These are phyloP conservation scores for Sclerotinia minor DNA, from an alignment of 2,329 filamentous ascomycete species.

Conservation along the genomic window DNA sequence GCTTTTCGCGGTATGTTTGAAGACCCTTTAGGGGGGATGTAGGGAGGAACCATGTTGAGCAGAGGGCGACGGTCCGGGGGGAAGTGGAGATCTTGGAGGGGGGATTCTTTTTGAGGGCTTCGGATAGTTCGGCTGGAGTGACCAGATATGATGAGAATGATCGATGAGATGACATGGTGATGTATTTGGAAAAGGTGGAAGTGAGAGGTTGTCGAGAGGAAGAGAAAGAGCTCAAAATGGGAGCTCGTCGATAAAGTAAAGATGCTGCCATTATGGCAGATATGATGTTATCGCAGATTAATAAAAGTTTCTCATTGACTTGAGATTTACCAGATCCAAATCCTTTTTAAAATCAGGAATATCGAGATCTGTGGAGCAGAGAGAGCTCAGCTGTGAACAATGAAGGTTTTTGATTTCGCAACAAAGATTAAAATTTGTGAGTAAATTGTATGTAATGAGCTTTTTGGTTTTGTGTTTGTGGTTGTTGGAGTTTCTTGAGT, in stretches of 20 bases:
- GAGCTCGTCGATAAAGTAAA: slow-evolving; percentile 31
- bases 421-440: slow-evolving; percentile 6
- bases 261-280: slow-evolving; percentile 38
- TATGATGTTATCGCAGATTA: slow-evolving; percentile 22
- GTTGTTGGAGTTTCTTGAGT: not conserved
- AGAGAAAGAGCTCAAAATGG: slow-evolving; percentile 26
- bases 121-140: slow-evolving; percentile 76
- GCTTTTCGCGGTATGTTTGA: slow-evolving; percentile 75
- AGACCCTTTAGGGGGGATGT: slow-evolving; percentile 84
- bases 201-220: slow-evolving; percentile 24
- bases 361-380: not conserved
- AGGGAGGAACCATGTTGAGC: slow-evolving; percentile 93
- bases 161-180: slow-evolving; percentile 17
- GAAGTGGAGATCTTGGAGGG: slow-evolving; percentile 76
- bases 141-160: slow-evolving; percentile 66
- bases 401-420: not conserved
- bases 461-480: not conserved
- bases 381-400: not conserved
- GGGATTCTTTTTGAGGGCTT: slow-evolving; percentile 80
- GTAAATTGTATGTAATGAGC: not conserved
- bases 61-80: slow-evolving; percentile 82
- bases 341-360: too few relatives aligned
- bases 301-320: slow-evolving; percentile 1
- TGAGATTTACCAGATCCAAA: too few relatives aligned
- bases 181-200: slow-evolving; percentile 11